Conservation (phyloP, 2,329 filamentous ascomycete genomes). For the Xylaria sp. region DNA sequence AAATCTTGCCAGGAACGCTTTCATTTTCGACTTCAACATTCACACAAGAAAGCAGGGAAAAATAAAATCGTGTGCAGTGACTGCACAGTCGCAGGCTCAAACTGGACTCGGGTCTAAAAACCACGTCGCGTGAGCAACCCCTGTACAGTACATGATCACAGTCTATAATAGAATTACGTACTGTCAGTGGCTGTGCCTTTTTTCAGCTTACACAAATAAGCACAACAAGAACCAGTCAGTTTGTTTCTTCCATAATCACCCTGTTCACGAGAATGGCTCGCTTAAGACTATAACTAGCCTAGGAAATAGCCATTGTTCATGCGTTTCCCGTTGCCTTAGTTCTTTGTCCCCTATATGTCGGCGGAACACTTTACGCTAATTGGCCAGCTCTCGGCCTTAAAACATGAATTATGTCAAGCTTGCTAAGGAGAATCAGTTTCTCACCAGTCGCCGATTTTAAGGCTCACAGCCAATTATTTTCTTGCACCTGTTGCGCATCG, state of each 20-base stretch:
- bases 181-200: constrained; percentile 15
- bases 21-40: constrained; percentile 22
- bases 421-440: background rate
- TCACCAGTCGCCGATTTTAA: background rate
- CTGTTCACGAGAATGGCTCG: background rate
- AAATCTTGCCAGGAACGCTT: constrained; percentile 34
- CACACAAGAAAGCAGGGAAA: background rate
- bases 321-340: background rate
- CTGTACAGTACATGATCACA: constrained; percentile 10
- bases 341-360: background rate
- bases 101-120: constrained; percentile 8
- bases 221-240: background rate
- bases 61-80: background rate
- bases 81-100: constrained; percentile 2
- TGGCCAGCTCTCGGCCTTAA: background rate
- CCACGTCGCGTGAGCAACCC: constrained; percentile 9
- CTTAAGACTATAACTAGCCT: background rate
- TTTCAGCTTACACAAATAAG: constrained; percentile 3
- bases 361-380: background rate
- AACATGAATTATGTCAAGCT: background rate
- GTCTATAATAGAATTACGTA: background rate
- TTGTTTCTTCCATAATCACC: background rate
- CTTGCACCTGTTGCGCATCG: background rate
- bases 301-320: too few species aligned
- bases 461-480: background rate